Conservation (phyloP, 2,329 filamentous ascomycete genomes). For the Mollisiaceae sp. region DNA sequence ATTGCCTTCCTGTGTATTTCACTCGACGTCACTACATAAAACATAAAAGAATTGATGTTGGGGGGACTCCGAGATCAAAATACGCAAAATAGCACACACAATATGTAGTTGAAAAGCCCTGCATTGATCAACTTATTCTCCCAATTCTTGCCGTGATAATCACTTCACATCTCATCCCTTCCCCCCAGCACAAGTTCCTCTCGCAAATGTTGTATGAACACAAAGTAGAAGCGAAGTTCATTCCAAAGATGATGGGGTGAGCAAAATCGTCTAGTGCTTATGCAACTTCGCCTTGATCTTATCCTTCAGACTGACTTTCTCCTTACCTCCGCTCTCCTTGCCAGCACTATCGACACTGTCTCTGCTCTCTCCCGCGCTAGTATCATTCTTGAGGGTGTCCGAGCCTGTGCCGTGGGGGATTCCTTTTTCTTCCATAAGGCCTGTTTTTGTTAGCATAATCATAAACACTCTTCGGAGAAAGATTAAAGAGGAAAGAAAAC, state of each 20-base stretch:
- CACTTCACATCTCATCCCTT: background rate
- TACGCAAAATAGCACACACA: no score
- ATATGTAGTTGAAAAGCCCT: no score
- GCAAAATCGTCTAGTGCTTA: slow-evolving; percentile 33
- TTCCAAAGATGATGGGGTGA: background rate
- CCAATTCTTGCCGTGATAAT: background rate
- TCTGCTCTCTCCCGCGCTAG: background rate
- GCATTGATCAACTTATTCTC: no score
- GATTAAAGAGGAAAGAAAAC: no score
- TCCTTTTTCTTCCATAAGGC: no score
- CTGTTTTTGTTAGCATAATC: slow-evolving; percentile 51
- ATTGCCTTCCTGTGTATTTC: no score
- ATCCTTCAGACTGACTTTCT: slow-evolving; percentile 56
- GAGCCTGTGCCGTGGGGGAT: no score
- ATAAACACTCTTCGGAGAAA: slow-evolving; percentile 45
- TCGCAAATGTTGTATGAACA: background rate
- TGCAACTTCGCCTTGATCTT: slow-evolving; percentile 76
- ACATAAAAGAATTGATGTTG: no score
- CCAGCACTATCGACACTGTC: slow-evolving; percentile 20
- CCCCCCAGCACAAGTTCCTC: background rate
- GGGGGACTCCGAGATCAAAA: no score
- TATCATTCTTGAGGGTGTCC: no score
- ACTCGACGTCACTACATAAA: no score
- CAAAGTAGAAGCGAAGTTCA: background rate
- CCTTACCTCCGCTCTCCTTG: slow-evolving; percentile 33